Percentiles rank a stretch among this genome's conserved stretches.
These are phyloP conservation scores for Daedaleopsis sinensis DNA, from an alignment of 768 basidiomycete genomes.

Conservation along the genomic window DNA sequence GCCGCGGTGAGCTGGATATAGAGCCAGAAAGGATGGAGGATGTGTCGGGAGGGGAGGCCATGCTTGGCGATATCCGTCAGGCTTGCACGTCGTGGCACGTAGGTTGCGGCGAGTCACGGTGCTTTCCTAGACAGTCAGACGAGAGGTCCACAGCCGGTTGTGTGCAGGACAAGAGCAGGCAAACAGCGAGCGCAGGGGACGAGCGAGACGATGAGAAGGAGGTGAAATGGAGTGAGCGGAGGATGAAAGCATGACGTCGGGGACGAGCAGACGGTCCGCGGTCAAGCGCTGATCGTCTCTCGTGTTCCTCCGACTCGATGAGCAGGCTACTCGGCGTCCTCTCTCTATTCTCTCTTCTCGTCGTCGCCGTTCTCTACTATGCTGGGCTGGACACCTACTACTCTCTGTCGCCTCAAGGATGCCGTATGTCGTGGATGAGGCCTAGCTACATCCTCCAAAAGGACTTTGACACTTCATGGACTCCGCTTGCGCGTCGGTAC, in stretches of 20 bases:
- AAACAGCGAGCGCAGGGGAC: conserved; percentile 2
- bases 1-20: conserved; percentile 29
- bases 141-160: not conserved
- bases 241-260: conserved; percentile 24
- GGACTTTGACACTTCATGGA: conserved; percentile 68
- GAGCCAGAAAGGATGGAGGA: conserved; percentile 28
- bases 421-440: conserved; percentile 96
- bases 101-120: not conserved
- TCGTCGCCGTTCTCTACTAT: conserved; percentile 39
- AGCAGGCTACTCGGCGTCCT: conserved; percentile 20
- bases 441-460: conserved; percentile 83
- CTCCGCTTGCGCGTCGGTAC: conserved; percentile 73
- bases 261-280: conserved; percentile 9
- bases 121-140: not conserved
- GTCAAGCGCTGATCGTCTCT: conserved; percentile 27
- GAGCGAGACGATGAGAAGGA: conserved; percentile 6
- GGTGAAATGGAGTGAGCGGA: conserved; percentile 9
- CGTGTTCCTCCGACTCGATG: conserved; percentile 21
- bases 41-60: conserved; percentile 31
- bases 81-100: not conserved
- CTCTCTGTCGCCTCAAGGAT: conserved; percentile 83
- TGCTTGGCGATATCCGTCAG: conserved; percentile 6
- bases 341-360: conserved; percentile 31
- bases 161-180: not conserved
- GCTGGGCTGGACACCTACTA: conserved; percentile 42